Base-by-base conservation (phyloP, 2,329 filamentous ascomycete species). In the Tothia fuscella region DNA sequence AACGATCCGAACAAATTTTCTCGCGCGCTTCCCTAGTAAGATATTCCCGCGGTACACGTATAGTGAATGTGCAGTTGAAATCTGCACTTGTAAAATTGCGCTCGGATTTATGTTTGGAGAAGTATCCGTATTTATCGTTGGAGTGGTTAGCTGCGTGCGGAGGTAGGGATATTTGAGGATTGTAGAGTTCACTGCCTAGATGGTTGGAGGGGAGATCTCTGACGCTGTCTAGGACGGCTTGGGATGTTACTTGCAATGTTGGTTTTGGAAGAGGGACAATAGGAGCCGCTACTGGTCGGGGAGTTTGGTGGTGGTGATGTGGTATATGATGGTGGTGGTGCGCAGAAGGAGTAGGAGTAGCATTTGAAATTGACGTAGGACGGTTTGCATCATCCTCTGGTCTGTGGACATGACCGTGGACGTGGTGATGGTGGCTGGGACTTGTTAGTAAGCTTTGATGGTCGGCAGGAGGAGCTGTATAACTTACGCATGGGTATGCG, bases 141-240 rank as follows among this genome's bases (percentile, higher is more conserved):
- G 32, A 25, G 20, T 35, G 26, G 2, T 59, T 59, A 22, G 60
- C 58, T 9, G 49, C 46, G 2, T 56, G 55, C 25, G 58, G 61
- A 3, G 66, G 66, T 4, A 67, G 52, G 3, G 65, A 63, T 4
- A 93, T 66, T 5, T 67, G 71, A 1, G 84, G 76, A 38, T 81
- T 72, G 56, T 96, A 96, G 12, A 93, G 68, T 3, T 84, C 81
- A 44, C 86, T 84, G 25, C 89, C 89, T 2, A 96, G 72, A 56
- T 95, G 87, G 42, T 77, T 73, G 7, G 87, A 80, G 6, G 84
- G 82, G 14, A 76, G 70, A 44, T 80, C 65, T 1, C 79, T 70
- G 3, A 89, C 77, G 22, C 76, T 78, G 2, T 86, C 77, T 10
- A 94, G 59, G 0, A 94, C 74, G 0, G 74, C 70, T 47, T 82